Evolutionary conservation across 441 rosid genomes (phyloP).

Genomic region (Adansonia grandidieri): DNA sequence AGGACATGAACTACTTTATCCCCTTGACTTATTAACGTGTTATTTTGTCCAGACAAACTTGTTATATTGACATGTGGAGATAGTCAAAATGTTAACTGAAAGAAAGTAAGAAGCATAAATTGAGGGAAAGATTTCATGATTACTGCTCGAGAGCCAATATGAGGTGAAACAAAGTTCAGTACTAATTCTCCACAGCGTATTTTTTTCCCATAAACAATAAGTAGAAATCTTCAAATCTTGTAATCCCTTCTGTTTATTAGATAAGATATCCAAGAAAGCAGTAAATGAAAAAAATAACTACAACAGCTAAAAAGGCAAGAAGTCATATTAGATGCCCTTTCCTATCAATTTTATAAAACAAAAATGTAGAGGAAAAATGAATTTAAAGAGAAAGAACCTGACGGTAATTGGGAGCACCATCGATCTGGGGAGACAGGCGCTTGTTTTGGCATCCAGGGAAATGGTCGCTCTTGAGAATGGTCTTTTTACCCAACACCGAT

Average conservation of each 20-base stretch:
- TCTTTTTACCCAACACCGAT: slow-evolving; percentile 93
- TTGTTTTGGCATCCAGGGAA: slow-evolving; percentile 98
- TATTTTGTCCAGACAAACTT: slow-evolving; percentile 4
- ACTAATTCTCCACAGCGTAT: neutral
- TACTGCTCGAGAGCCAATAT: neutral
- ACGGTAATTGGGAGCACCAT: slow-evolving; percentile 99
- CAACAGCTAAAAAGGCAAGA: slow-evolving; percentile 5
- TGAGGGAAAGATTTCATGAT: neutral
- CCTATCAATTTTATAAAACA: slow-evolving; percentile 1
- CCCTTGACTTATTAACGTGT: neutral
- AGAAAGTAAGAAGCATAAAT: slow-evolving; percentile 7
- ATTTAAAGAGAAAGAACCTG: slow-evolving; percentile 57
- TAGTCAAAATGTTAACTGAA: neutral
- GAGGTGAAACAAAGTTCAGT: neutral
- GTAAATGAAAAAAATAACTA: neutral
- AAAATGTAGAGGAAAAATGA: neutral
- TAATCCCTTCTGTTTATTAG: neutral
- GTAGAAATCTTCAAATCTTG: slow-evolving; percentile 2
- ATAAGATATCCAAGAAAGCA: neutral
- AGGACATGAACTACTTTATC: neutral
- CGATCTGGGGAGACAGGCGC: slow-evolving; percentile 90
- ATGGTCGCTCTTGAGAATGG: slow-evolving; percentile 97
- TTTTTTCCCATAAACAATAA: neutral
- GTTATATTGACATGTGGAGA: neutral
- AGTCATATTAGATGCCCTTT: neutral